Evolutionary conservation across 768 basidiomycete species (phyloP).

Genomic region (Hygrocybe punicea): DNA sequence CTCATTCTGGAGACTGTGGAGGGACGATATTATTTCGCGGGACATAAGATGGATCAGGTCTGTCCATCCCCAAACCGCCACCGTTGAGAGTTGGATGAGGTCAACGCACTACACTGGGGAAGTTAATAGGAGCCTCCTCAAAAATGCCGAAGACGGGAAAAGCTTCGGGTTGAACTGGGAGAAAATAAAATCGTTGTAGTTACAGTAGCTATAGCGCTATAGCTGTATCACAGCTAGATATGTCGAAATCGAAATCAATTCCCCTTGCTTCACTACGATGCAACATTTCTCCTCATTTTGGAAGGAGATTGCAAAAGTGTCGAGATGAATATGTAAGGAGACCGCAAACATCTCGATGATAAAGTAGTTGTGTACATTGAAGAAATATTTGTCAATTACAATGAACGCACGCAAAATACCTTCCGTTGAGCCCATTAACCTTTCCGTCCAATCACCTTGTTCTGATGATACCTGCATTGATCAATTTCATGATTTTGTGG

Average conservation of each 20-base stretch:
- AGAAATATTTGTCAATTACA: too few species aligned
- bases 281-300: too few species aligned
- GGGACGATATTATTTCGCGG: conserved; percentile 42
- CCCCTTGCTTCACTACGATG: too few species aligned
- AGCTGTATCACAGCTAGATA: too few species aligned
- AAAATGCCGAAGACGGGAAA: conserved; percentile 34
- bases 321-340: too few species aligned
- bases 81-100: conserved; percentile 43
- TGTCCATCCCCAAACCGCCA: conserved; percentile 35
- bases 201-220: too few species aligned
- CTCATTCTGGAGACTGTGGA: conserved; percentile 42
- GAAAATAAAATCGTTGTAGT: conserved; percentile 8
- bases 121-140: conserved; percentile 24
- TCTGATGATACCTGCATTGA: conserved; percentile 91
- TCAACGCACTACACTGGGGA: conserved; percentile 30
- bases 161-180: conserved; percentile 21
- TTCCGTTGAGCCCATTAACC: too few species aligned
- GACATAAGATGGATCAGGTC: conserved; percentile 45
- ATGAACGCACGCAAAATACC: too few species aligned
- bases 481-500: conserved; percentile 81
- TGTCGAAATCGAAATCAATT: too few species aligned
- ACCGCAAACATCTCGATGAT: too few species aligned
- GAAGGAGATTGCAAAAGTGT: too few species aligned
- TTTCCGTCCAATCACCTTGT: conserved; percentile 51
- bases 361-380: too few species aligned